These are phyloP conservation scores for Digitaria exilis DNA, from an alignment of 202 grass and related monocot species.

Conservation along the genomic window DNA sequence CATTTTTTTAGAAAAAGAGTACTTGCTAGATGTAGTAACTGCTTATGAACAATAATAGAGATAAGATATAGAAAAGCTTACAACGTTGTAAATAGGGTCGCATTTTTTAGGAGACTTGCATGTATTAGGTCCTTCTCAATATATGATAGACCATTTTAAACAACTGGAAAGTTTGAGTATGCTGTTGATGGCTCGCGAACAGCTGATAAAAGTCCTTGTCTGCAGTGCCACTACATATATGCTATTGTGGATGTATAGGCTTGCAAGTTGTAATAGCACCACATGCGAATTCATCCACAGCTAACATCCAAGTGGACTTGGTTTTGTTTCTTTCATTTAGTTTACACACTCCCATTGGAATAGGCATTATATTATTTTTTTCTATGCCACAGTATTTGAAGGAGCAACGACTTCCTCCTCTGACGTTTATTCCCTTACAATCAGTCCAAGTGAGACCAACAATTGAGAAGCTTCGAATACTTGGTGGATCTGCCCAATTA, in stretches of 20 bases:
- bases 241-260: too few relatives aligned
- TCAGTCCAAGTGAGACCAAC: constrained; percentile 82
- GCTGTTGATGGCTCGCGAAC: too few relatives aligned
- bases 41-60: not conserved
- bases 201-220: too few relatives aligned
- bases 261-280: too few relatives aligned
- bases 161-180: too few relatives aligned
- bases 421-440: constrained; percentile 93
- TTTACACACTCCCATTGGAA: not conserved
- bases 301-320: too few relatives aligned
- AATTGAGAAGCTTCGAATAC: constrained; percentile 76
- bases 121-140: not conserved
- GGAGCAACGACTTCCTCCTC: constrained; percentile 85
- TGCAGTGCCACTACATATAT: too few relatives aligned
- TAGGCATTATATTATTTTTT: constrained; percentile 23
- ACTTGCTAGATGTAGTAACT: not conserved
- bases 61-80: not conserved
- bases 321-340: not conserved
- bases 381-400: constrained; percentile 85
- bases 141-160: not conserved
- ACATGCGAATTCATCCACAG: too few relatives aligned
- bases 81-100: not conserved
- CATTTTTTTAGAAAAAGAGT: not conserved
- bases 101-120: not conserved
- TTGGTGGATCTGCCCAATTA: constrained; percentile 79